A percentile compares a stretch with the other conserved stretches of the same genome.
These are phyloP conservation scores for thale cress (Arabidopsis thaliana) DNA, from an alignment of 345 rosid genomes.

Conservation along the genomic window DNA sequence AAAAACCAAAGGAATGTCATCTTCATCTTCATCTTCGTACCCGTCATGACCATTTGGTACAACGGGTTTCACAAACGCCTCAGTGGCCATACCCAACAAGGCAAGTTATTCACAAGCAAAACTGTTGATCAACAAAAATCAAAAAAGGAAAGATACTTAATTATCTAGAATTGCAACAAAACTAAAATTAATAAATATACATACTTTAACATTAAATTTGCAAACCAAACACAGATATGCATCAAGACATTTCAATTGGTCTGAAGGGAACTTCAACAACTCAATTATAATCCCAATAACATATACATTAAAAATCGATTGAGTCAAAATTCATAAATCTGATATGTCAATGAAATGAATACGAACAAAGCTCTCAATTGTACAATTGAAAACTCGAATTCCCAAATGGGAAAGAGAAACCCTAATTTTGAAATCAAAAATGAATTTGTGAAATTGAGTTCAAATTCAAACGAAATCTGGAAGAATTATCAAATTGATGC, in stretches of 20 bases:
- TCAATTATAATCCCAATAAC: conserved; percentile 7
- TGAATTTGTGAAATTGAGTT: conserved; percentile 32
- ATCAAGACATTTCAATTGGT: conserved; percentile 38
- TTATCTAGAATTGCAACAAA: conserved; percentile 19
- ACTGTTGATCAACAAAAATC: conserved; percentile 28
- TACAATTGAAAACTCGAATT: conserved; percentile 27
- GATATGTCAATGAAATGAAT: conserved; percentile 29
- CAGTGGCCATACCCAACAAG: conserved; percentile 69
- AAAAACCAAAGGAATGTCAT: conserved; percentile 60
- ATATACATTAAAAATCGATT: background rate
- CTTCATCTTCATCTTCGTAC: conserved; percentile 62
- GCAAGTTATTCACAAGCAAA: conserved; percentile 25
- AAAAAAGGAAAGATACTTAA: conserved; percentile 39
- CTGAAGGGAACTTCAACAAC: conserved; percentile 31
- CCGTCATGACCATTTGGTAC: conserved; percentile 49
- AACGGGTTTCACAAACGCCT: conserved; percentile 60
- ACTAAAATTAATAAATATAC: background rate
- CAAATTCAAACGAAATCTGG: conserved; percentile 22
- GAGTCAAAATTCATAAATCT: background rate
- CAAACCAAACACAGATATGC: background rate
- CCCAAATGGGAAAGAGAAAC: conserved; percentile 37
- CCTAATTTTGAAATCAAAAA: conserved; percentile 41
- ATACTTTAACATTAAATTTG: background rate
- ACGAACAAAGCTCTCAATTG: conserved; percentile 7
- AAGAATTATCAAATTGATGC: conserved; percentile 6